Evolutionary conservation across 2,329 filamentous ascomycete genomes (phyloP).

Genomic region (Aspergillus cejpii): DNA sequence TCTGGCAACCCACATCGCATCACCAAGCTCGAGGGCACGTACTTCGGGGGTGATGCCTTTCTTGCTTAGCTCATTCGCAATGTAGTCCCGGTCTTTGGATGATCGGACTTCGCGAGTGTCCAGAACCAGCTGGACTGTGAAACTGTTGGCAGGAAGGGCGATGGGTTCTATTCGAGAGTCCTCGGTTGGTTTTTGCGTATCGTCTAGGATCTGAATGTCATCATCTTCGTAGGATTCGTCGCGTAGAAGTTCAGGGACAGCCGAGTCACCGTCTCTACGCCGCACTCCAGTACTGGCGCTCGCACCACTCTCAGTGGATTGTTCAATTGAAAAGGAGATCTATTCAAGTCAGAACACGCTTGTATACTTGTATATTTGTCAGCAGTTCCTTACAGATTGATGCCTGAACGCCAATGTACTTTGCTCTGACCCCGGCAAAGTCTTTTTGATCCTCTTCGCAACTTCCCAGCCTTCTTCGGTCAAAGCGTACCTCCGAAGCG

Average conservation of each 20-base stretch:
- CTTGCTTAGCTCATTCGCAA: slow-evolving; percentile 63
- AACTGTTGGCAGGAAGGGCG: slow-evolving; percentile 56
- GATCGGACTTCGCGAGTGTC: slow-evolving; percentile 69
- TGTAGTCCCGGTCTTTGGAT: slow-evolving; percentile 68
- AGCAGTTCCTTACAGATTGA: slow-evolving; percentile 8
- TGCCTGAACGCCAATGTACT: slow-evolving; percentile 13
- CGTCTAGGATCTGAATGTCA: not conserved
- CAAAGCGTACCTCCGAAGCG: slow-evolving; percentile 60
- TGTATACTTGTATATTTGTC: not conserved
- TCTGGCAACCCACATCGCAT: slow-evolving; percentile 73
- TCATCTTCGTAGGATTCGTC: slow-evolving; percentile 11
- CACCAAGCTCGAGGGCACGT: slow-evolving; percentile 64
- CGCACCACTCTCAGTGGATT: not conserved
- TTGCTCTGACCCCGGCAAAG: slow-evolving; percentile 26
- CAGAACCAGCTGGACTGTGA: slow-evolving; percentile 65
- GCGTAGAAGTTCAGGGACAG: not conserved
- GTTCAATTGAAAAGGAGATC: slow-evolving; percentile 2
- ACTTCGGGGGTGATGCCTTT: slow-evolving; percentile 60
- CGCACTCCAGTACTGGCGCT: not conserved
- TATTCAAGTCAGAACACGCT: slow-evolving; percentile 7
- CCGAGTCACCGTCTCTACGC: not conserved
- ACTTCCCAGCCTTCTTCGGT: slow-evolving; percentile 75
- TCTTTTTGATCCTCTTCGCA: slow-evolving; percentile 57
- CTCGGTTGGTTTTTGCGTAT: slow-evolving; percentile 6
- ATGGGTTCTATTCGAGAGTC: slow-evolving; percentile 50